phyloP scores from a whole-genome alignment of 225 moss, liverwort and hornwort species.

The Sphagnum contortum region DNA sequence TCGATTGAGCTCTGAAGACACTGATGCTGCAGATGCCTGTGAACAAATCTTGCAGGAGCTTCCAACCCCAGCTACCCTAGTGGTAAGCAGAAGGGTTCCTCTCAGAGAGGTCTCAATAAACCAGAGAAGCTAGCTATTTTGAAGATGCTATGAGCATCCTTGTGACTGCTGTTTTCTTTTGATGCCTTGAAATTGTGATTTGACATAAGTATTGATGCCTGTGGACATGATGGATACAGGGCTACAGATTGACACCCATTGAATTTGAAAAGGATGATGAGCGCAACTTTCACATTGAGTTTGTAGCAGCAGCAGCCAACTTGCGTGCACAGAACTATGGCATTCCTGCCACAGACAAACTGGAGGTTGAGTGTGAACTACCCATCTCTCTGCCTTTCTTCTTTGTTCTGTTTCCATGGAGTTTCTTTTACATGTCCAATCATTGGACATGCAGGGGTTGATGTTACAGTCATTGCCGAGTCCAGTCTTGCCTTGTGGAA shows the following conservation, averaged over 20 bases:
- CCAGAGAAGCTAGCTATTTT: neutral
- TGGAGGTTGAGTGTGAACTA: constrained; percentile 37
- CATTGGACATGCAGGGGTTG: too few relatives aligned
- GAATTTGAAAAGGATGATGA: constrained; percentile 97
- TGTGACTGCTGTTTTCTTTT: too few relatives aligned
- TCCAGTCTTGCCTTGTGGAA: too few relatives aligned
- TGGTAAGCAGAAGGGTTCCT: constrained; percentile 30
- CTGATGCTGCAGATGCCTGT: constrained; percentile 62
- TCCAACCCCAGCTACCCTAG: constrained; percentile 89
- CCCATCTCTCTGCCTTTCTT: neutral
- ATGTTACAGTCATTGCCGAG: too few relatives aligned
- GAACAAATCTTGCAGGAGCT: constrained; percentile 81
- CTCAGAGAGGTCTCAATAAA: too few relatives aligned
- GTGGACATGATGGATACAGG: constrained; percentile 24
- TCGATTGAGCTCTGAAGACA: constrained; percentile 40
- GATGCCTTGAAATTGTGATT: too few relatives aligned
- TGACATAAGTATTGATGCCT: neutral
- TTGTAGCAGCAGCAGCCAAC: constrained; percentile 87
- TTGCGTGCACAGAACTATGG: constrained; percentile 93
- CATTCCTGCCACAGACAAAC: constrained; percentile 77
- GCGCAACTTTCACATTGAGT: constrained; percentile 72
- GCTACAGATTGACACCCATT: constrained; percentile 84
- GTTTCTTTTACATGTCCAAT: neutral
- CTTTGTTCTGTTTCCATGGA: neutral
- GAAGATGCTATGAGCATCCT: neutral